Percentiles rank a stretch among this genome's conserved stretches.
These are phyloP conservation scores for Daldinia caldariorum DNA, from an alignment of 495 filamentous ascomycete species.

Conservation along the genomic window DNA sequence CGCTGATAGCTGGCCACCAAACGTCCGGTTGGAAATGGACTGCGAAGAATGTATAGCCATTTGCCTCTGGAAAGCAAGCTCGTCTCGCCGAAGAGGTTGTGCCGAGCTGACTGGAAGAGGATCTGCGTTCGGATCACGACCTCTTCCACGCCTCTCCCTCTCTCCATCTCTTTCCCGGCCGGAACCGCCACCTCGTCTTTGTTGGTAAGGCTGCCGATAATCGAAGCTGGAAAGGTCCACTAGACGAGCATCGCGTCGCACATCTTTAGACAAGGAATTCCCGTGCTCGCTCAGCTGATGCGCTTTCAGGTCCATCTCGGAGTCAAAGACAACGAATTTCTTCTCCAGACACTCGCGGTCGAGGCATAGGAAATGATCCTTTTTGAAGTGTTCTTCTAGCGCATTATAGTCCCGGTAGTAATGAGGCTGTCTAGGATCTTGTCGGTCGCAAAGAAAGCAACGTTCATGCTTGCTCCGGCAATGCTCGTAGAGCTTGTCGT, in stretches of 20 bases:
- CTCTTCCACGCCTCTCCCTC: conserved; percentile 60
- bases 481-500: conserved; percentile 92
- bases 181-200: conserved; percentile 64
- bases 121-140: conserved; percentile 74
- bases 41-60: conserved; percentile 90
- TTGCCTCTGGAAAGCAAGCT: conserved; percentile 91
- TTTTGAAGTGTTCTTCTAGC: conserved; percentile 84
- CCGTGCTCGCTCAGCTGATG: conserved; percentile 83
- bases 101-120: conserved; percentile 79
- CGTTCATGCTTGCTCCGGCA: conserved; percentile 92
- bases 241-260: conserved; percentile 80
- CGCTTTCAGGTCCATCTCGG: conserved; percentile 90
- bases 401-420: conserved; percentile 90
- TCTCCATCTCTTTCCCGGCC: conserved; percentile 48
- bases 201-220: conserved; percentile 73
- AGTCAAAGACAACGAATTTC: conserved; percentile 97
- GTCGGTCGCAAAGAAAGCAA: conserved; percentile 91
- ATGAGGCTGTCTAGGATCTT: conserved; percentile 72
- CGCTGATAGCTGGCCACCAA: conserved; percentile 79
- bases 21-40: conserved; percentile 77
- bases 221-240: conserved; percentile 91
- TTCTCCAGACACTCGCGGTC: conserved; percentile 93
- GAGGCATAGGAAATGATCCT: conserved; percentile 85
- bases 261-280: conserved; percentile 81
- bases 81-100: conserved; percentile 83